Base-by-base conservation (phyloP, 1,284 basidiomycete species). In the Pseudozyma tsukubaensis region DNA sequence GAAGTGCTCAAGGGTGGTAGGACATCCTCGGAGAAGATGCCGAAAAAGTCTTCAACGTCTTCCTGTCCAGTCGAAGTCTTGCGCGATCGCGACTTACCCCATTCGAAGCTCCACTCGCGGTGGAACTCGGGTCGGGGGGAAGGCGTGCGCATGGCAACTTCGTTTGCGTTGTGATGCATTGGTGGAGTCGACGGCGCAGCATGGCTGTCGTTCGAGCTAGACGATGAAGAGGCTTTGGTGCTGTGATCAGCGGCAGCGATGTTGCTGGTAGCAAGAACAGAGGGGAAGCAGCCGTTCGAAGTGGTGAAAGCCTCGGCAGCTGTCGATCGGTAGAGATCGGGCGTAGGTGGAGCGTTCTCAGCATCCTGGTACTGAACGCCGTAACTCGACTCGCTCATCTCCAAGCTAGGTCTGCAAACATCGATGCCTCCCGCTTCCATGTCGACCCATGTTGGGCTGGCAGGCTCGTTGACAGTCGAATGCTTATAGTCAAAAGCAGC, bases 41-140 rank as follows among this genome's bases (percentile, higher is more conserved):
- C 79, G 45, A 81, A 81, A 49, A 81, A 81, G 58, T 81, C 79
- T 43, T 81, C 79, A n/a, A 76, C 72, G 21, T 40, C 50, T 3
- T 56, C 43, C 45, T 57, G 48, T 24, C 32, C n/a, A 29, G 32
- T 36, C 1, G 57, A 47, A 13, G 9, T 18, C 47, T 66, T 59
- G 24, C 40, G 35, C 37, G 63, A 63, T 29, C 72, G 63, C 10
- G 50, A 36, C 19, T 51, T 53, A 32, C 63, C 72, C 60, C 69
- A 63, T 19, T 71, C 68, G 63, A 80, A 80, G 29, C 64, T 72
- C 80, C 80, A 81, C 14, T 80, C 77, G 29, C 76, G 66, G 44
- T 76, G 70, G 43, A 80, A 79, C 35, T 81, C 80, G 36, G 80
- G 80, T 36, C 78, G 56, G 10, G 75, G 75, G 21, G 64, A 70